Evolutionary conservation across 805 yeast genomes (phyloP).

Genomic region (Dipodascopsis uninucleata): DNA sequence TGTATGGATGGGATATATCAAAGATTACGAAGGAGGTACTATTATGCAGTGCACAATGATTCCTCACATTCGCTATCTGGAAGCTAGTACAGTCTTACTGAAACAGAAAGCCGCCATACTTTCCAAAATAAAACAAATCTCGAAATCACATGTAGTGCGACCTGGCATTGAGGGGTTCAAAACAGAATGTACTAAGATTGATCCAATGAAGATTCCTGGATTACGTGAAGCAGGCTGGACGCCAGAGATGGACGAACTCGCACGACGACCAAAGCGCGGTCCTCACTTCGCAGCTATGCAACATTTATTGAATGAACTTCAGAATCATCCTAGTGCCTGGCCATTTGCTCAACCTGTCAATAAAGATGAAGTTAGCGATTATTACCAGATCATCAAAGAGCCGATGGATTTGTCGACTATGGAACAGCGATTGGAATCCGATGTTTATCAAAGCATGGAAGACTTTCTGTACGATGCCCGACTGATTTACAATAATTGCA

Average conservation of each 20-base stretch:
- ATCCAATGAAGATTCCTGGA: constrained; percentile 86
- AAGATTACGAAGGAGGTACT: constrained; percentile 98
- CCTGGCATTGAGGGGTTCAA: constrained; percentile 76
- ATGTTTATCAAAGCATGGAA: constrained; percentile 85
- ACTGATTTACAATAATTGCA: constrained; percentile 83
- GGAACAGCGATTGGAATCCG: constrained; percentile 90
- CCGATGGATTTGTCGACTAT: constrained; percentile 97
- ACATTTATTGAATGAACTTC: constrained; percentile 79
- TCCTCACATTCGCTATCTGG: constrained; percentile 82
- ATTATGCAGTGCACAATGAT: constrained; percentile 95
- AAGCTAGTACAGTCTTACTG: constrained; percentile 77
- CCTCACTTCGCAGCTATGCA: constrained; percentile 95
- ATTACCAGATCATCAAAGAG: constrained; percentile 91
- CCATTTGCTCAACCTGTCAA: constrained; percentile 93
- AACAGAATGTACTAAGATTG: constrained; percentile 44
- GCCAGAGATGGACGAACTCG: constrained; percentile 95
- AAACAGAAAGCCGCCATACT: constrained; percentile 90
- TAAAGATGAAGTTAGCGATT: constrained; percentile 88
- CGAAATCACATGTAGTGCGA: constrained; percentile 74
- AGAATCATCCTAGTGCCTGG: constrained; percentile 96
- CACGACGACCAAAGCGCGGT: constrained; percentile 88
- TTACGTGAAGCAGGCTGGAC: constrained; percentile 95
- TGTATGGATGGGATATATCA: constrained; percentile 97
- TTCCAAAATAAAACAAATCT: constrained; percentile 72
- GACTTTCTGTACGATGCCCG: constrained; percentile 86